Evolutionary conservation across 441 rosid species (phyloP).

Genomic region (Melastoma candidum): DNA sequence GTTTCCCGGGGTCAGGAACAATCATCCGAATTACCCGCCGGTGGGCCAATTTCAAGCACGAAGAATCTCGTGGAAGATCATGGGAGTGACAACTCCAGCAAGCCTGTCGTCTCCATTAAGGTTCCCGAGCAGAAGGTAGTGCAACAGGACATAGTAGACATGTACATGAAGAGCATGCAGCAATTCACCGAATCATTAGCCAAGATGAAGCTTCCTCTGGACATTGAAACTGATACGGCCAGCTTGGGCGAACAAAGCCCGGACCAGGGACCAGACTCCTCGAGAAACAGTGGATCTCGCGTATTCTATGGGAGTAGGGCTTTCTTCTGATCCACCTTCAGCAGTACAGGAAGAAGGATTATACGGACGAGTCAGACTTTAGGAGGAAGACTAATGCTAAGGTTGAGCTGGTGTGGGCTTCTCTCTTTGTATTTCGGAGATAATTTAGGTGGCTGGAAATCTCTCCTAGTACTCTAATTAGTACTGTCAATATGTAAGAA

Average conservation of each 20-base stretch:
- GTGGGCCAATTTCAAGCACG: constrained; percentile 24
- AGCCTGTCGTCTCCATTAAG: constrained; percentile 39
- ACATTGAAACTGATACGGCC: constrained; percentile 58
- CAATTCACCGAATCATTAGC: constrained; percentile 97
- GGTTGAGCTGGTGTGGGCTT: constrained; percentile 31
- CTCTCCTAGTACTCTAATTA: constrained; percentile 4
- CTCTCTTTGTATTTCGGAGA: constrained; percentile 45
- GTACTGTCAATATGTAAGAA: no score
- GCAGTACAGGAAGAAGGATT: not conserved
- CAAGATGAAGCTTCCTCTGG: constrained; percentile 96
- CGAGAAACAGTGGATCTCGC: constrained; percentile 62
- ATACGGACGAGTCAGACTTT: constrained; percentile 48
- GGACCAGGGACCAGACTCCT: constrained; percentile 54
- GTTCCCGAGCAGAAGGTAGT: constrained; percentile 62
- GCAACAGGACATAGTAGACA: constrained; percentile 93
- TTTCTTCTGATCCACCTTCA: constrained; percentile 51
- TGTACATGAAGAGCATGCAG: constrained; percentile 99
- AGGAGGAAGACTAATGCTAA: constrained; percentile 61
- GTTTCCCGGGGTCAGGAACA: constrained; percentile 35
- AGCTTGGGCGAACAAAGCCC: constrained; percentile 79
- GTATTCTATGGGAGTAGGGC: constrained; percentile 97
- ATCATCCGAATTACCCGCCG: not conserved
- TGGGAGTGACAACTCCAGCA: constrained; percentile 42
- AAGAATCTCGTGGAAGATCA: constrained; percentile 35
- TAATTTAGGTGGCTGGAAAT: constrained; percentile 38